Base-by-base conservation (phyloP, 805 yeast genomes). In the Saturnispora serradocipensis region DNA sequence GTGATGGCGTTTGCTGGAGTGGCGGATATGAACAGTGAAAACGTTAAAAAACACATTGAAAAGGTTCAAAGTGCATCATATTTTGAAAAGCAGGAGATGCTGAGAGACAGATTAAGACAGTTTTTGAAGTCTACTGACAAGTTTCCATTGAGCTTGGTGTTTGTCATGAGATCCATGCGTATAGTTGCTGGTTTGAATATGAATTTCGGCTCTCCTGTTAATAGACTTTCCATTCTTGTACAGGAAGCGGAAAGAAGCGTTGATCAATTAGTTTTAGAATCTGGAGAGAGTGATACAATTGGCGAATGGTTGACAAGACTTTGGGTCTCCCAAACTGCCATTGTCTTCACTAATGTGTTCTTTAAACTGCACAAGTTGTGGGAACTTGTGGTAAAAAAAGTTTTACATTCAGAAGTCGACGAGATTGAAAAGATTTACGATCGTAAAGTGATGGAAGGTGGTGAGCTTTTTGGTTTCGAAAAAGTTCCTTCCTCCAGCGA, bases 161-260 rank as follows among this genome's bases (percentile, higher is more conserved):
- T 86, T 58, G 67, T 86, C 6, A 79, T 84, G 50, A 69, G 91
- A 59, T 74, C 86, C 10, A 82, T 84, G 84, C 70, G 90, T 54
- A 84, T 86, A 71, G 75, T 86, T 48, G 91, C 85, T 62, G 81
- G 81, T 24, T 65, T 83, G 56, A 86, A 86, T 62, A 80, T 78
- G 56, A 69, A 68, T 35, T 78, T 77, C 61, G 87, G 84, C 4
- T 77, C 88, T 15, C 91, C 90, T 0, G 83, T 84, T n/a, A 86
- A 86, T 62, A 72, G 93, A 52, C 67, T 86, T 57, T 81, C 80
- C 53, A 61, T 82, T 28, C 69, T 86, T 50, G 86, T 86, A 0
- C 65, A 70, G 15, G 81, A 78, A 58, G 87, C 88, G 32, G 61
- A 61, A 22, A 57, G 50, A 38, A 53, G 62, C 11, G 64, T 65